A percentile compares a stretch with the other conserved stretches of the same genome.
phyloP scores from a whole-genome alignment of 352 stramenopile genomes.

The Globisporangium carolinianum region DNA sequence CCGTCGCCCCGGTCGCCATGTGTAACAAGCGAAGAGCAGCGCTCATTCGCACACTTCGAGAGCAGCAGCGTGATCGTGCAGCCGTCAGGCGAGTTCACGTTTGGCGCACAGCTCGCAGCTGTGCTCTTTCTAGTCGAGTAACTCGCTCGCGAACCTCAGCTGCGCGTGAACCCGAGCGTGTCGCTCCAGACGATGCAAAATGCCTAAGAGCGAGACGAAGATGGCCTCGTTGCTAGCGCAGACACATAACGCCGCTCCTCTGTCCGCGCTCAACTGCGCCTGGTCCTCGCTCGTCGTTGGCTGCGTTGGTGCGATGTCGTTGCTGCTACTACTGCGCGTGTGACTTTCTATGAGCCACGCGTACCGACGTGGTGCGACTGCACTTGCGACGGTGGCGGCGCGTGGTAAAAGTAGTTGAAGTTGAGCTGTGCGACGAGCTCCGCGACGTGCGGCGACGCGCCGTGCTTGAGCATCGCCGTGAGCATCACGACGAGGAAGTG shows the following conservation, averaged over 20 bases:
- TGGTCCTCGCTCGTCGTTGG: not conserved
- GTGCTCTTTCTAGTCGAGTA: slow-evolving; percentile 30
- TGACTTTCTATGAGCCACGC: no score
- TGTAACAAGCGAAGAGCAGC: slow-evolving; percentile 1
- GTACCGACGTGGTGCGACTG: not conserved
- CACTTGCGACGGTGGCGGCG: slow-evolving; percentile 16
- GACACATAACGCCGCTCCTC: no score
- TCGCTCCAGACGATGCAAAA: no score
- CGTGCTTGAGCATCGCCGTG: slow-evolving; percentile 64
- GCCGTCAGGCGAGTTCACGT: slow-evolving; percentile 30
- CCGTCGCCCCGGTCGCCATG: not conserved
- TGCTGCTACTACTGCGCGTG: not conserved
- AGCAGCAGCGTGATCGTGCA: slow-evolving; percentile 16
- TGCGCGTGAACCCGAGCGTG: no score
- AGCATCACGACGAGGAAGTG: slow-evolving; percentile 71
- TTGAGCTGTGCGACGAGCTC: slow-evolving; percentile 69
- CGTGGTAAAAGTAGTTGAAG: slow-evolving; percentile 70
- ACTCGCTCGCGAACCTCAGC: not conserved
- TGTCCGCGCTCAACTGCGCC: no score
- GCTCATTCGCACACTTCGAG: slow-evolving; percentile 26
- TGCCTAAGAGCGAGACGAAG: no score
- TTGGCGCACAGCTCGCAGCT: slow-evolving; percentile 30
- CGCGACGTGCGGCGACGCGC: slow-evolving; percentile 56
- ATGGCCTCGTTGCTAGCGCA: no score
- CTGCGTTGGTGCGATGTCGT: not conserved